Base-by-base conservation (phyloP, 306 rosid species). In the Pyrus pyrifolia region DNA sequence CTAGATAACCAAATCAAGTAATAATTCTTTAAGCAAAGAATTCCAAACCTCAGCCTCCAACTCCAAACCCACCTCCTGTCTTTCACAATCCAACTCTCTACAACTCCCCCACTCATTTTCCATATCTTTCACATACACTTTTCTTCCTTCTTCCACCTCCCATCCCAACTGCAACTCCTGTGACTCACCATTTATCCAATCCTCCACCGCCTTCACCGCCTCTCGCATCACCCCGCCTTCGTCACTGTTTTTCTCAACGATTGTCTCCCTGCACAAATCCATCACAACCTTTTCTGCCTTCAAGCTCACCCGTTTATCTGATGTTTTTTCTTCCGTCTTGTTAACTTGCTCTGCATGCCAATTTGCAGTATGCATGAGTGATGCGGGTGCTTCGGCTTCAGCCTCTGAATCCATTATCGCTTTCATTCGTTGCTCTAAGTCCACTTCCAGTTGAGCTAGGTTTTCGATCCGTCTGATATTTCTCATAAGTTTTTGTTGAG, bases 251-350 rank as follows among this genome's bases (percentile, higher is more conserved):
- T 45, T 46, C 7, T 1, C 82, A 3, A 35, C 64, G 2, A 75
- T 69, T 42, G 68, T 64, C 18, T 91, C 89, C 30, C 73, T 76
- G 75, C 89, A 79, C 85, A 83, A 90, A 81, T 92, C 97, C 13
- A 86, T 79, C 23, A 88, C 22, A 27, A 95, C 58, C 31, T 81
- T 85, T 65, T 86, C 96, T 35, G 87, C 61, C 49, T 74, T 65
- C 19, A 55, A 25, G 13, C 5, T 23, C 6, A 51, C 75, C 80
- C 75, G 60, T 49, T 63, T 21, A 27, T 71, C 72, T 25, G 52
- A 46, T 29, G 71, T 86, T 57, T 74, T 81, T 21, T 78, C 75
- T 10, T 83, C 86, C 1, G 22, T 44, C 9, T 8, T 30, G 45
- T 65, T 49, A 46, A 31, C 4, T 1, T 46, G 10, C 2, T 38